These are phyloP conservation scores for Endotrypanum monterogeii DNA, from an alignment of 208 protist genomes.

Conservation along the genomic window DNA sequence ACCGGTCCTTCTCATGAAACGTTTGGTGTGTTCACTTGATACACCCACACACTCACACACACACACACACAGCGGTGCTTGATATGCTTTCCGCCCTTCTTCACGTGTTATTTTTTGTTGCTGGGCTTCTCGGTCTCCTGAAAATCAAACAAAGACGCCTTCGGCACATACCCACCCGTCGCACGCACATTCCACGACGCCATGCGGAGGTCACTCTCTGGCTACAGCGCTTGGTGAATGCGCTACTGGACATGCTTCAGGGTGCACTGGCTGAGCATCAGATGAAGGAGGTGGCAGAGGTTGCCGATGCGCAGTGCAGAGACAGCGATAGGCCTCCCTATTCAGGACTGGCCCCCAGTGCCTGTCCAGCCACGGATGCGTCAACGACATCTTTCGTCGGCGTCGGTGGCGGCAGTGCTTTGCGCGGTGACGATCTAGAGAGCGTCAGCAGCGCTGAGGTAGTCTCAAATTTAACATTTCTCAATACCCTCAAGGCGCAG, in stretches of 20 bases:
- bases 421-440: conserved; percentile 8
- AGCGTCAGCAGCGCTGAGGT: conserved; percentile 19
- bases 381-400: neutral
- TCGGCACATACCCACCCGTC: conserved; percentile 69
- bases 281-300: conserved; percentile 12
- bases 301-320: neutral
- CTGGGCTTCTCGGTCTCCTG: conserved; percentile 41
- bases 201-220: conserved; percentile 75
- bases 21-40: neutral
- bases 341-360: neutral
- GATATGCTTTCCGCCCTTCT: conserved; percentile 32
- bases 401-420: neutral
- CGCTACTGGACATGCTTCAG: conserved; percentile 61
- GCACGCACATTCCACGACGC: conserved; percentile 78
- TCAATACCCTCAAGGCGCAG: conserved; percentile 38
- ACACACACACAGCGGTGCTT: neutral
- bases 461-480: conserved; percentile 17
- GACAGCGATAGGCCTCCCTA: neutral
- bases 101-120: conserved; percentile 32
- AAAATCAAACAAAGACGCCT: conserved; percentile 67
- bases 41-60: neutral
- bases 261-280: conserved; percentile 28
- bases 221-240: conserved; percentile 71
- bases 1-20: neutral
- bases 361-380: neutral